Conservation (phyloP, 2,329 filamentous ascomycete genomes). For the Phialophora chinensis region DNA sequence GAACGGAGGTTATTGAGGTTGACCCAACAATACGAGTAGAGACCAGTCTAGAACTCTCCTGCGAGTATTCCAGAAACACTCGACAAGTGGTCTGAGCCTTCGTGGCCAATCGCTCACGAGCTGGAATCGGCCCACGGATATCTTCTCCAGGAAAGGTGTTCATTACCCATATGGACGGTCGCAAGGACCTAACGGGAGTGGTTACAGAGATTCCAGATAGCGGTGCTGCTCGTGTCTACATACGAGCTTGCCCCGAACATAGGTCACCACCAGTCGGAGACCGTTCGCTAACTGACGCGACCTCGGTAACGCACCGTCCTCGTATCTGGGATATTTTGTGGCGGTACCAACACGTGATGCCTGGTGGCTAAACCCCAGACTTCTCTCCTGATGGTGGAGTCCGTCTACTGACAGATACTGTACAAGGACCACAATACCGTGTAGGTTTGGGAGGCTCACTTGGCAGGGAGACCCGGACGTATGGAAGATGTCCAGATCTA, state of each 20-base stretch:
- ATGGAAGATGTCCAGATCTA: constrained; percentile 6
- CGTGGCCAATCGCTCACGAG: not conserved
- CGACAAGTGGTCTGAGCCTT: not conserved
- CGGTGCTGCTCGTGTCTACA: not conserved
- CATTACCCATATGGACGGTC: not conserved
- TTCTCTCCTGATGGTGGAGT: not conserved
- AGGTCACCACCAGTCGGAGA: not conserved
- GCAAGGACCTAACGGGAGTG: not conserved
- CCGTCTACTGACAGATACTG: not conserved
- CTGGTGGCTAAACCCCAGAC: not conserved
- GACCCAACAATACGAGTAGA: not conserved
- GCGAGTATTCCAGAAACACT: not conserved
- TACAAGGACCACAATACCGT: not conserved
- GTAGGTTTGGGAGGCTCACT: not conserved
- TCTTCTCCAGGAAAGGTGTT: not conserved
- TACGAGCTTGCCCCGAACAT: not conserved
- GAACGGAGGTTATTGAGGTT: not conserved
- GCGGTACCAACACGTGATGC: not conserved
- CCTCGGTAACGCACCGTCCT: not conserved
- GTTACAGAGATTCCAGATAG: not conserved
- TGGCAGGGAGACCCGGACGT: not conserved
- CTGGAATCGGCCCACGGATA: not conserved
- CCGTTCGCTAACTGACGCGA: not conserved
- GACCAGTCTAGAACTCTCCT: not conserved
- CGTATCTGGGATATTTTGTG: not conserved